Percentiles rank a stretch among this genome's conserved stretches.
phyloP scores from a whole-genome alignment of 2,329 filamentous ascomycete genomes.

The Aspergillus tamarii region DNA sequence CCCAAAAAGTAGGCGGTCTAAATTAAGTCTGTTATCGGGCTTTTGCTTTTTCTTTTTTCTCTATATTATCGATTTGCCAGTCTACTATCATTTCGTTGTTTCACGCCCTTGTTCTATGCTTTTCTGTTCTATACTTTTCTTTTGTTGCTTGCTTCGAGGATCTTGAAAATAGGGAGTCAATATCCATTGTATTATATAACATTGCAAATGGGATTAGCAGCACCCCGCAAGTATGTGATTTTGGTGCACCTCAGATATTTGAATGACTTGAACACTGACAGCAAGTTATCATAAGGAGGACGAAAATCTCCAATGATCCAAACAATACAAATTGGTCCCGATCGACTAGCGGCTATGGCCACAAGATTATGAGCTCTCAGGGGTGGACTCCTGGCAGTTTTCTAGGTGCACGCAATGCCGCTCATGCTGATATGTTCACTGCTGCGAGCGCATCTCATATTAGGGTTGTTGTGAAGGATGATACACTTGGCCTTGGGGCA shows the following conservation, averaged over 20 bases:
- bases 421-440: slow-evolving; percentile 76
- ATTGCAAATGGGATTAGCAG: slow-evolving; percentile 68
- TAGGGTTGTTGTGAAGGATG: slow-evolving; percentile 82
- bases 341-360: slow-evolving; percentile 80
- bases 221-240: slow-evolving; percentile 63
- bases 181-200: background rate
- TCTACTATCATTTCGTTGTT: slow-evolving; percentile 12
- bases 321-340: slow-evolving; percentile 95
- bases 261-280: background rate
- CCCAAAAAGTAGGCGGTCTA: slow-evolving; percentile 7
- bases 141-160: background rate
- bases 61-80: background rate
- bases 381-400: slow-evolving; percentile 88
- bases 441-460: slow-evolving; percentile 84
- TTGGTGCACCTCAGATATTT: background rate
- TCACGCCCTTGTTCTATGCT: slow-evolving; percentile 6
- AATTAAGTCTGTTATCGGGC: background rate
- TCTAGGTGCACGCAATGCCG: slow-evolving; percentile 75
- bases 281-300: slow-evolving; percentile 46
- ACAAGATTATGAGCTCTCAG: slow-evolving; percentile 83
- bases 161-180: background rate
- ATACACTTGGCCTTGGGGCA: slow-evolving; percentile 87
- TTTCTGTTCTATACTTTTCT: background rate
- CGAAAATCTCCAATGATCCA: slow-evolving; percentile 84
- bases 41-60: slow-evolving; percentile 4